phyloP scores from a whole-genome alignment of 2,329 filamentous ascomycete genomes.

The Fusarium sublunatum region DNA sequence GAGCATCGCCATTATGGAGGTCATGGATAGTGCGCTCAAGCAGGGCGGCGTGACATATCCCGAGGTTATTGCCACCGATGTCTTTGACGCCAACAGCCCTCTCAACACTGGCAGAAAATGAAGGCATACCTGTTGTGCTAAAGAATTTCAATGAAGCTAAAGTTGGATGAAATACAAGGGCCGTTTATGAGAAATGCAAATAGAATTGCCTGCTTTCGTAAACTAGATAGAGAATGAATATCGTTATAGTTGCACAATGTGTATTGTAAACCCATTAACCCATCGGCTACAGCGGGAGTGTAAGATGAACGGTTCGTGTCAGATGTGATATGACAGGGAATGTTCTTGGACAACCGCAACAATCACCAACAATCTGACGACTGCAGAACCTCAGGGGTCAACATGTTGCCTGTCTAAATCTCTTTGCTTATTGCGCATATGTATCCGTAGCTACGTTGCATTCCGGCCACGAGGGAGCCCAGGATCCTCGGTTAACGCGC shows the following conservation, averaged over 20 bases:
- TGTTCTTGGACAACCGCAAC: constrained; percentile 7
- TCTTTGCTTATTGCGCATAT: constrained; percentile 6
- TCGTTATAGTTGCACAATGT: constrained; percentile 11
- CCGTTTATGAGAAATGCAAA: constrained; percentile 6
- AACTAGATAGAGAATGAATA: constrained; percentile 8
- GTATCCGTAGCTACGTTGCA: constrained; percentile 9
- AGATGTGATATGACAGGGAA: constrained; percentile 31
- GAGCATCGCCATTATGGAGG: constrained; percentile 86
- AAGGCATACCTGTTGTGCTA: constrained; percentile 12
- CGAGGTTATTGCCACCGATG: constrained; percentile 65
- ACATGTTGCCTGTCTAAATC: background rate
- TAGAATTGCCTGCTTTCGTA: constrained; percentile 9
- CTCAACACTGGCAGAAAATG: constrained; percentile 66
- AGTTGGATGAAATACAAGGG: constrained; percentile 5
- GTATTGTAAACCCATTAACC: constrained; percentile 25
- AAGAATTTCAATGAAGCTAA: constrained; percentile 2
- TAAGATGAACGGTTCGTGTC: constrained; percentile 43
- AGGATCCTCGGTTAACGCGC: constrained; percentile 13
- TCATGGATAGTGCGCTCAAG: constrained; percentile 66
- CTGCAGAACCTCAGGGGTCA: constrained; percentile 1
- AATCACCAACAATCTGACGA: constrained; percentile 33
- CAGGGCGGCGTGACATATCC: constrained; percentile 67
- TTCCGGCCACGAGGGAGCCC: constrained; percentile 2
- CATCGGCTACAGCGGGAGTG: constrained; percentile 26
- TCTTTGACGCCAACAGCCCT: constrained; percentile 70